Conservation (phyloP, 1,284 basidiomycete species). For the Rhodofomes roseus region DNA sequence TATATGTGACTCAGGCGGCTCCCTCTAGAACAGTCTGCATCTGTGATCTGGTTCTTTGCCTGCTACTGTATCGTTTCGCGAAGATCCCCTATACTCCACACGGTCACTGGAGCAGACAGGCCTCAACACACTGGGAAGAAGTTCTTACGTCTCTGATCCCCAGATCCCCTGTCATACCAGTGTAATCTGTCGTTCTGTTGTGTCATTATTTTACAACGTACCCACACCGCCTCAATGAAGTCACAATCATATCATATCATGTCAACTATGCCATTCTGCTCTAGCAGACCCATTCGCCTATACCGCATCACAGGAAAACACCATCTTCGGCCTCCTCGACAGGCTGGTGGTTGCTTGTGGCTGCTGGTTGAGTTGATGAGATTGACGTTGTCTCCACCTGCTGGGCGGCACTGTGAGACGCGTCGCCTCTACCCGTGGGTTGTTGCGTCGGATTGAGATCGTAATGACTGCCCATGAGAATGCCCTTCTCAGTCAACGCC, state of each 20-base stretch:
- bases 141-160: no score
- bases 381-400: neutral
- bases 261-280: no score
- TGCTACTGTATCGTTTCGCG: no score
- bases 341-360: neutral
- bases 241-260: neutral
- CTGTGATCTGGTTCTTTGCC: neutral
- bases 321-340: neutral
- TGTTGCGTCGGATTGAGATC: conserved; percentile 17
- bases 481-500: conserved; percentile 60
- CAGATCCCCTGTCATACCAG: no score
- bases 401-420: neutral
- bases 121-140: no score
- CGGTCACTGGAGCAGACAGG: no score
- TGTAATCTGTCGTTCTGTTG: no score
- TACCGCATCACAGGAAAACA: neutral
- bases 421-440: neutral
- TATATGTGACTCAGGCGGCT: neutral
- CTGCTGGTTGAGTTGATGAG: neutral
- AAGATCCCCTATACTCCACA: no score
- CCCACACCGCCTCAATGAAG: no score
- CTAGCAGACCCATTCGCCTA: no score
- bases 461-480: conserved; percentile 41
- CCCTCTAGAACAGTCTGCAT: neutral
- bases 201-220: no score